Evolutionary conservation across 1,284 basidiomycete species (phyloP), one percentile per base, ranked within the genome.

Genomic region (Salmacisia buchloeana): DNA sequence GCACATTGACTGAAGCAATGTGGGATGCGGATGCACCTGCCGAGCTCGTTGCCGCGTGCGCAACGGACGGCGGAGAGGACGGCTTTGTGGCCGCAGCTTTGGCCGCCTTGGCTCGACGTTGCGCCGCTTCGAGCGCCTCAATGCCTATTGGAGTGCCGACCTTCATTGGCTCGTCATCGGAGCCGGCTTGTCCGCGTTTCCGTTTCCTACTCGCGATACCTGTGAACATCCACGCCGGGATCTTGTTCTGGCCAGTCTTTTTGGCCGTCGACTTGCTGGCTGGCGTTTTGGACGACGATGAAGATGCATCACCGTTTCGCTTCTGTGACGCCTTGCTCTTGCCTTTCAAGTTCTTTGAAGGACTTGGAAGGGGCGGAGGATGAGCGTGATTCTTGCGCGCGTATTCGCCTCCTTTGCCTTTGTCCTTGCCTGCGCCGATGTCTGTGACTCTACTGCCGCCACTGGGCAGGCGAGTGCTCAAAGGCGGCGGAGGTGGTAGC

Each of bases 221-320:
- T 7, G 66, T 69, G 56, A 65, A 62, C 3, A 69, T 66, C 71
- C 69, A 71, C 5, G 62, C 83, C 23, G 70, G 67, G 27, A 65
- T 52, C 7, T 52, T 52, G 23, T 4, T 29, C 1, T 61, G 6
- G 89, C 89, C 67, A 46, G 87, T 87, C 41, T 89, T 89, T 85
- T 90, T 89, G 18, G 85, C 85, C 45, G 82, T 82, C 58, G 84
- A 83, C 39, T 80, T 74, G n/a, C 80, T 21, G 34, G 29, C 25
- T 25, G 52, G 18, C 12, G 54, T 23, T 34, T 38, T 38, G 36
- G 36, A 38, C 36, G 31, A 34, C 5, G 54, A 34, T 13, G 66
- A 1, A 67, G 31, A 15, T 63, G 67, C 21, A 60, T 66, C 46
- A 67, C 67, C 25, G 60, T 67, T 67, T 67, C 60, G 65, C 67